phyloP scores from a whole-genome alignment of 1,139 yeast genomes.

The Pichia sp. region DNA sequence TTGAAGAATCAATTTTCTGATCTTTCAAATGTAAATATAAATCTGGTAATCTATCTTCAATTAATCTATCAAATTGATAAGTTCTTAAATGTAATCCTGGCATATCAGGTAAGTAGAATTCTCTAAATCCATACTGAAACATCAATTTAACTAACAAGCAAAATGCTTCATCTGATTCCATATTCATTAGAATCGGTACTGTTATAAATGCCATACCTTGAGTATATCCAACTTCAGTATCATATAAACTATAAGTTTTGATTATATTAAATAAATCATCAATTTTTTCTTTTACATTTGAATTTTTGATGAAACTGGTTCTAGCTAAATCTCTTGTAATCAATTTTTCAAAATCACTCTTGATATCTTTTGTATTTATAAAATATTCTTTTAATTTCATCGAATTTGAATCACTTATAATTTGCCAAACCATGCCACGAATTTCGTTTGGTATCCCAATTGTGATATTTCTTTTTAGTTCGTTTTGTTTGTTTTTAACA shows the following conservation, averaged over 20 bases:
- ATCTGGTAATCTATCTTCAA: slow-evolving; percentile 63
- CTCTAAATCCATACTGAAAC: slow-evolving; percentile 76
- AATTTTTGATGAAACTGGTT: slow-evolving; percentile 67
- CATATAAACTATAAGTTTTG: slow-evolving; percentile 78
- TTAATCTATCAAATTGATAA: slow-evolving; percentile 80
- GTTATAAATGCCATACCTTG: slow-evolving; percentile 95
- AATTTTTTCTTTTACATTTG: slow-evolving; percentile 43
- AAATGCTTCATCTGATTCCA: slow-evolving; percentile 81
- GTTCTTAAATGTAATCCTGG: slow-evolving; percentile 80
- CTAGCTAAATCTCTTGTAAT: slow-evolving; percentile 78
- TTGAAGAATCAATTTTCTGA: slow-evolving; percentile 81
- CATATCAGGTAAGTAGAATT: slow-evolving; percentile 81
- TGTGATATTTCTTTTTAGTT: slow-evolving; percentile 54
- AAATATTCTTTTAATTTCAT: slow-evolving; percentile 63
- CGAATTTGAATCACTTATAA: slow-evolving; percentile 75
- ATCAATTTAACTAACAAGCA: slow-evolving; percentile 72
- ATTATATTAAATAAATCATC: slow-evolving; percentile 67
- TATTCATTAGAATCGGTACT: slow-evolving; percentile 75
- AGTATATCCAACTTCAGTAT: slow-evolving; percentile 92
- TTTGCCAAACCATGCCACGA: slow-evolving; percentile 89
- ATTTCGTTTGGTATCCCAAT: slow-evolving; percentile 79
- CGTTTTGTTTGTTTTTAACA: slow-evolving; percentile 56
- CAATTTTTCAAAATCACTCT: slow-evolving; percentile 65
- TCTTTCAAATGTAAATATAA: slow-evolving; percentile 69
- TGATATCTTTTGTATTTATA: slow-evolving; percentile 43